A percentile compares a stretch with the other conserved stretches of the same genome.
Conservation (phyloP, 805 yeast genomes). For the Nakazawaea wickerhamii region DNA sequence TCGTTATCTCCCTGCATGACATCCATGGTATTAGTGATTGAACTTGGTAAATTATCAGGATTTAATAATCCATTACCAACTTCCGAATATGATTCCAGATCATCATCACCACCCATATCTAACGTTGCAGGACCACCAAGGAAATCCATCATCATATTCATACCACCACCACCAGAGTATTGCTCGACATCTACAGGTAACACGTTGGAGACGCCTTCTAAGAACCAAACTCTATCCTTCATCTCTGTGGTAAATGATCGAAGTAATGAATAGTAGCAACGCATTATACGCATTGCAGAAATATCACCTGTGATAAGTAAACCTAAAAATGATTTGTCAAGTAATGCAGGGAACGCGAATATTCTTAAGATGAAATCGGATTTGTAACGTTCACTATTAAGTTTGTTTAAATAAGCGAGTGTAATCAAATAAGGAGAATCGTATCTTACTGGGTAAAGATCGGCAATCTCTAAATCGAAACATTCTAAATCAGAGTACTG, state of each 20-base stretch:
- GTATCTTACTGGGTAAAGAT: conserved; percentile 78
- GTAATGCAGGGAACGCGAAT: conserved; percentile 88
- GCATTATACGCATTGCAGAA: conserved; percentile 85
- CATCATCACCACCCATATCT: conserved; percentile 30
- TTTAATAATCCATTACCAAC: conserved; percentile 37
- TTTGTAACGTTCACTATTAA: conserved; percentile 75
- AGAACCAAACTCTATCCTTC: conserved; percentile 89
- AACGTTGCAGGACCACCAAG: conserved; percentile 55
- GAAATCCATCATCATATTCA: conserved; percentile 88
- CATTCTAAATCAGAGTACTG: conserved; percentile 61
- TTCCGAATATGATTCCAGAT: conserved; percentile 37
- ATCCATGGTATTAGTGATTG: conserved; percentile 44
- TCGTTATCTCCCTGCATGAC: conserved; percentile 44
- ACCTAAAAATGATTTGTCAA: conserved; percentile 75
- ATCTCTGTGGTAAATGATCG: conserved; percentile 79
- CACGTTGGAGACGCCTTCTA: conserved; percentile 86
- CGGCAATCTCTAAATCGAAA: conserved; percentile 80
- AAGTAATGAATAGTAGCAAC: conserved; percentile 77
- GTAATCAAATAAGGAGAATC: conserved; percentile 86
- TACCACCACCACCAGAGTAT: conserved; percentile 85
- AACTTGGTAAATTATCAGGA: conserved; percentile 53
- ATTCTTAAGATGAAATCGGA: conserved; percentile 82
- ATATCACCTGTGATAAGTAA: conserved; percentile 79
- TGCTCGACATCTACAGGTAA: conserved; percentile 90
- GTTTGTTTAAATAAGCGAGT: conserved; percentile 76